phyloP scores from a whole-genome alignment of 768 basidiomycete species.

The Candolleomyces efflorescens region DNA sequence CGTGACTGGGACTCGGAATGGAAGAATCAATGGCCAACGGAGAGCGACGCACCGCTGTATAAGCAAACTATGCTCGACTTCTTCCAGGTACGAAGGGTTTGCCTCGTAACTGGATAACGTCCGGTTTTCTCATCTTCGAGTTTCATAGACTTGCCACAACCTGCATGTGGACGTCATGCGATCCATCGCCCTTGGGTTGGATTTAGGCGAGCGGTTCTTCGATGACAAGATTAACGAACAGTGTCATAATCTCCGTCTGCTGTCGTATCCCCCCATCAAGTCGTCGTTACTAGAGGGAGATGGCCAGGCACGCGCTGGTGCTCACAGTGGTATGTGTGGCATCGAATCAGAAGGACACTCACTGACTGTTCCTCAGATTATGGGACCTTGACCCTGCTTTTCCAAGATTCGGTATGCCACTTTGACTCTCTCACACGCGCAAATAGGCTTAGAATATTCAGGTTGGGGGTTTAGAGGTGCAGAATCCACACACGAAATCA shows the following conservation, averaged over 20 bases:
- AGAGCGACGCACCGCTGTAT: slow-evolving; percentile 60
- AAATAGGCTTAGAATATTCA: slow-evolving; percentile 16
- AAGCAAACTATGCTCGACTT: slow-evolving; percentile 72
- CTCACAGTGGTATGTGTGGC: slow-evolving; percentile 59
- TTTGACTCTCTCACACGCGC: neutral
- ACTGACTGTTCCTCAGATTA: slow-evolving; percentile 45
- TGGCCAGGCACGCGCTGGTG: slow-evolving; percentile 77
- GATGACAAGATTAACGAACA: slow-evolving; percentile 72
- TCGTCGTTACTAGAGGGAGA: slow-evolving; percentile 50
- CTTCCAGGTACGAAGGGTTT: slow-evolving; percentile 46
- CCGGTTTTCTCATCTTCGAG: slow-evolving; percentile 4
- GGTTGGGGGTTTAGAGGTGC: slow-evolving; percentile 81
- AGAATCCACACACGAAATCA: slow-evolving; percentile 69
- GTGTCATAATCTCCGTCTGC: slow-evolving; percentile 74
- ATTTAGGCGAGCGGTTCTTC: slow-evolving; percentile 70
- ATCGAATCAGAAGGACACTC: neutral
- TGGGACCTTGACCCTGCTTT: slow-evolving; percentile 76
- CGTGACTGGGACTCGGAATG: slow-evolving; percentile 74
- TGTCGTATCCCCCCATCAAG: slow-evolving; percentile 79
- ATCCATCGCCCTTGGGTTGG: slow-evolving; percentile 79
- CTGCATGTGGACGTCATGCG: slow-evolving; percentile 77
- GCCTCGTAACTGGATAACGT: neutral
- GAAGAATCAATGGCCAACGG: slow-evolving; percentile 79
- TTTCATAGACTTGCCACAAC: slow-evolving; percentile 61
- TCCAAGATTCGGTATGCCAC: slow-evolving; percentile 62